phyloP scores from a whole-genome alignment of 208 protist species.

The Phytomonas serpens region DNA sequence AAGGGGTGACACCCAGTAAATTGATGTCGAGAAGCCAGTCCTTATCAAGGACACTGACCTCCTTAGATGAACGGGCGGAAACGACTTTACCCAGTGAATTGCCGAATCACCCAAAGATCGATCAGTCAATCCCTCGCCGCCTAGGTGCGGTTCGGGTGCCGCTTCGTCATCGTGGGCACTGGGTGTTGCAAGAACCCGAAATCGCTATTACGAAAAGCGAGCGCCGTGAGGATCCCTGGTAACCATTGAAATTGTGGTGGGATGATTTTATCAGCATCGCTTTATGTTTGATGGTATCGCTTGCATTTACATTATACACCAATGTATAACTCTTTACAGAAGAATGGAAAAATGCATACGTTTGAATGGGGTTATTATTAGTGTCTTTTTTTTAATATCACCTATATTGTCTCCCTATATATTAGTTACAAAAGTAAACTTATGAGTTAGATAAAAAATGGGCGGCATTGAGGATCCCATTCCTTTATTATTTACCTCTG shows the following conservation, averaged over 20 bases:
- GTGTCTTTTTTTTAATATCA: background rate
- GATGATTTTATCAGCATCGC: background rate
- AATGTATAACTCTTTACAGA: background rate
- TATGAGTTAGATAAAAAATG: background rate
- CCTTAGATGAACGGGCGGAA: constrained; percentile 41
- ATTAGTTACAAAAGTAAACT: background rate
- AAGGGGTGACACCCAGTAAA: constrained; percentile 9
- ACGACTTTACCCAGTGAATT: constrained; percentile 69
- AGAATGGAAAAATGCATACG: background rate
- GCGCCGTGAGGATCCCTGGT: constrained; percentile 78
- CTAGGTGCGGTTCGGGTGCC: constrained; percentile 47
- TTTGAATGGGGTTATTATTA: background rate
- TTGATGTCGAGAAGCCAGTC: background rate
- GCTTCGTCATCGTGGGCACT: constrained; percentile 63
- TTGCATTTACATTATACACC: background rate
- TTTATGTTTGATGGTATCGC: constrained; percentile 6
- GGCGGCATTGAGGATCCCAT: constrained; percentile 12
- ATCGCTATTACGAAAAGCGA: constrained; percentile 78
- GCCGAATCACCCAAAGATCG: constrained; percentile 59
- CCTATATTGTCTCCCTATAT: background rate
- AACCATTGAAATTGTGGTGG: background rate
- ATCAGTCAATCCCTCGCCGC: constrained; percentile 26
- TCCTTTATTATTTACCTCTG: constrained; percentile 30
- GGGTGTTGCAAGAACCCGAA: constrained; percentile 82
- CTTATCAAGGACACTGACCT: background rate